phyloP scores from a whole-genome alignment of 2,329 filamentous ascomycete genomes.

The Ploettnerulaceae sp. region DNA sequence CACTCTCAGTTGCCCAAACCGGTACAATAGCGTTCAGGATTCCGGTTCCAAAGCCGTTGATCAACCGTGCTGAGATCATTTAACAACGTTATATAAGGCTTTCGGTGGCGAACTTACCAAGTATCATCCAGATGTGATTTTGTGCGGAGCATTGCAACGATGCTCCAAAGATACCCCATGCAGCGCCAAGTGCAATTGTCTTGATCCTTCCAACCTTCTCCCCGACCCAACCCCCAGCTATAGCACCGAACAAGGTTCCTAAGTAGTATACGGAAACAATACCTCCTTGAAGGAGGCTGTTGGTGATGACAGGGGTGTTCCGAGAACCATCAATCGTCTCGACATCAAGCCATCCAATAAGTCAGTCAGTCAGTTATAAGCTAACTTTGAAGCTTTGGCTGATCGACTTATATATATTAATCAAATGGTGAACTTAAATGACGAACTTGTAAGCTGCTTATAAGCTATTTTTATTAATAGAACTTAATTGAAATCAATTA shows the following conservation, averaged over 20 bases:
- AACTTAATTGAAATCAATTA: too few species aligned
- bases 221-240: conserved; percentile 59
- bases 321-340: conserved; percentile 37
- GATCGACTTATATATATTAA: too few species aligned
- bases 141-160: conserved; percentile 59
- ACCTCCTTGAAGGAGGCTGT: conserved; percentile 57
- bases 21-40: conserved; percentile 39
- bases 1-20: conserved; percentile 41
- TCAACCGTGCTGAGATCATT: conserved; percentile 38
- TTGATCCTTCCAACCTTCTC: conserved; percentile 58
- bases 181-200: conserved; percentile 55
- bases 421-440: too few species aligned
- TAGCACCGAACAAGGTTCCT: conserved; percentile 58
- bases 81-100: neutral
- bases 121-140: conserved; percentile 67
- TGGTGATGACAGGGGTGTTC: conserved; percentile 49
- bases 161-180: conserved; percentile 57
- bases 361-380: too few species aligned
- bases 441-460: too few species aligned
- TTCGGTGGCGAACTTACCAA: too few species aligned
- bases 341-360: too few species aligned
- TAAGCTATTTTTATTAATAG: too few species aligned
- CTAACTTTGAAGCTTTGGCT: too few species aligned
- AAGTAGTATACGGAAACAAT: conserved; percentile 55
- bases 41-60: conserved; percentile 39